Percentiles rank a stretch among this genome's conserved stretches.
phyloP scores from a whole-genome alignment of 1,284 basidiomycete genomes.

The Apiotrichum montevideense region DNA sequence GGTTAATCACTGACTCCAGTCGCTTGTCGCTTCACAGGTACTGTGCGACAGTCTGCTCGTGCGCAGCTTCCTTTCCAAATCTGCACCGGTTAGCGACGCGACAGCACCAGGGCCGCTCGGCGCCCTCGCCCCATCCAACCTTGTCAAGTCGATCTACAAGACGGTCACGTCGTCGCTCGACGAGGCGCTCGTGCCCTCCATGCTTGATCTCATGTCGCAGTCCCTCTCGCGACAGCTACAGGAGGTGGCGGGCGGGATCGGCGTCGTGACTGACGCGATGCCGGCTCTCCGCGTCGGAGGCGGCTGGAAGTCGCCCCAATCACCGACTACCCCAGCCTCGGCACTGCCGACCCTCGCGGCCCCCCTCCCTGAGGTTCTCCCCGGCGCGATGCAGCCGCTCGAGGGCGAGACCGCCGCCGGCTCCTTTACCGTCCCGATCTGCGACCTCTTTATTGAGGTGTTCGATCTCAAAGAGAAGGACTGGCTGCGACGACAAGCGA shows the following conservation, averaged over 20 bases:
- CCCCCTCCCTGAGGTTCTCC: background rate
- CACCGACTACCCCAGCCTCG: background rate
- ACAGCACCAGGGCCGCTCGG: slow-evolving; percentile 49
- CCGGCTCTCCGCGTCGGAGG: slow-evolving; percentile 1
- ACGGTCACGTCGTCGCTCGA: slow-evolving; percentile 86
- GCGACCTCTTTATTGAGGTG: slow-evolving; percentile 82
- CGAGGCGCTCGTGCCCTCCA: slow-evolving; percentile 86
- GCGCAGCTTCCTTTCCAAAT: slow-evolving; percentile 74
- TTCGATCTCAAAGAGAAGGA: slow-evolving; percentile 93
- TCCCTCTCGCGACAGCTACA: slow-evolving; percentile 74
- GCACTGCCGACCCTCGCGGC: background rate
- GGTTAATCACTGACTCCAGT: slow-evolving; percentile 49
- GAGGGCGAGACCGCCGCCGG: slow-evolving; percentile 75
- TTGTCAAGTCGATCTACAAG: slow-evolving; percentile 77
- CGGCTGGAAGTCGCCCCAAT: background rate
- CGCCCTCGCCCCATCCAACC: slow-evolving; percentile 51
- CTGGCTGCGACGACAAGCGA: slow-evolving; percentile 92
- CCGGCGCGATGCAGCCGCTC: slow-evolving; percentile 53
- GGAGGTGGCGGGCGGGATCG: slow-evolving; percentile 69
- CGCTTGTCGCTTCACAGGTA: slow-evolving; percentile 61
- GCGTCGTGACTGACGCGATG: slow-evolving; percentile 64
- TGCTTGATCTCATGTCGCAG: slow-evolving; percentile 74
- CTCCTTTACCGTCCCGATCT: slow-evolving; percentile 85
- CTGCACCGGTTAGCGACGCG: slow-evolving; percentile 1
- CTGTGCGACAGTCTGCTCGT: slow-evolving; percentile 80